These are phyloP conservation scores for Hansfordia pulvinata DNA, from an alignment of 2,329 filamentous ascomycete species.

Conservation along the genomic window DNA sequence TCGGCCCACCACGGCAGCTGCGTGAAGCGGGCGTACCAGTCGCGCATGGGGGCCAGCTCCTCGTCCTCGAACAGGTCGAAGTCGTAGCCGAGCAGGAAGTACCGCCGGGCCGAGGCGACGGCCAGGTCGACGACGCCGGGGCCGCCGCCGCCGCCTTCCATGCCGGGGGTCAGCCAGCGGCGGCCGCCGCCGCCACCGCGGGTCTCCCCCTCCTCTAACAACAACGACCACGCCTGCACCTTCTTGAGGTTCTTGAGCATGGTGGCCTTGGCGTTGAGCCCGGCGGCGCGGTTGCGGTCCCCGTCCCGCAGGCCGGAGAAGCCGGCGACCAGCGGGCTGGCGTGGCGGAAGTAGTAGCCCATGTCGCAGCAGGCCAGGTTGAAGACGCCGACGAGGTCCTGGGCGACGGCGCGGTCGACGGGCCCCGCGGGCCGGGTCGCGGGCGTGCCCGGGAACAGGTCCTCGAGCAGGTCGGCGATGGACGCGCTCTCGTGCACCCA, in stretches of 20 bases:
- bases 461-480: conserved; percentile 8
- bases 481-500: conserved; percentile 9
- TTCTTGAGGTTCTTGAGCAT: conserved; percentile 5
- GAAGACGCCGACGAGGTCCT: conserved; percentile 6
- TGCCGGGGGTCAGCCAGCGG: conserved; percentile 10
- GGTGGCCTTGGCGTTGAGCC: conserved; percentile 3
- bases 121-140: conserved; percentile 8
- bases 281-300: conserved; percentile 6
- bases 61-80: conserved; percentile 5
- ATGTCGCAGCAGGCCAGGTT: conserved; percentile 4
- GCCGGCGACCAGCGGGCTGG: conserved; percentile 4
- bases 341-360: conserved; percentile 6
- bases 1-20: conserved; percentile 8
- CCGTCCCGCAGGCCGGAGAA: conserved; percentile 5
- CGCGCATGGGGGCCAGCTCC: conserved; percentile 4
- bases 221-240: conserved; percentile 7
- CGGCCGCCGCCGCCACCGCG: conserved; percentile 2
- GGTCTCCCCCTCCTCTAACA: too few relatives aligned
- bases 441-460: conserved; percentile 2
- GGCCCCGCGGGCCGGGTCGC: conserved; percentile 1
- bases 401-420: conserved; percentile 2
- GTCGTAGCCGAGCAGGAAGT: conserved; percentile 7
- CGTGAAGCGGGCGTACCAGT: conserved; percentile 8
- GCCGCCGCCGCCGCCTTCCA: too few relatives aligned
- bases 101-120: conserved; percentile 6